A percentile compares a stretch with the other conserved stretches of the same genome.
Conservation (phyloP, 202 grass and related monocot species). For the Panicum hallii region DNA sequence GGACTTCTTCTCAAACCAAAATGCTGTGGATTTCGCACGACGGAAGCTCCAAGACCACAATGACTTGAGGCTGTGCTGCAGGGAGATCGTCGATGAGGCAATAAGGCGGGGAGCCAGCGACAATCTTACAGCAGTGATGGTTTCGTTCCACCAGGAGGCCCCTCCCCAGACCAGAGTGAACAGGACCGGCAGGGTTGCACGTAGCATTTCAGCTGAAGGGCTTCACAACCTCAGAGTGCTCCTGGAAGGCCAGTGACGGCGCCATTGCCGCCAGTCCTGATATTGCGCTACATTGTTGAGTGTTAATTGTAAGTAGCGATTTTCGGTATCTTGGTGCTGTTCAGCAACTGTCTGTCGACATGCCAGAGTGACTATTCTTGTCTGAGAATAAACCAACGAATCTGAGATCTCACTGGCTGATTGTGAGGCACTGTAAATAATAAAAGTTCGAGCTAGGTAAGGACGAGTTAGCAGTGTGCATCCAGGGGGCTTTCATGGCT, state of each 20-base stretch:
- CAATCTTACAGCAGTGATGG: constrained; percentile 80
- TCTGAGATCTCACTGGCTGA: constrained; percentile 42
- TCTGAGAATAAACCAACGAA: constrained; percentile 50
- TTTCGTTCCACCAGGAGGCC: constrained; percentile 79
- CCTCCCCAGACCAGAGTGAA: constrained; percentile 50
- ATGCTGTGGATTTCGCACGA: constrained; percentile 76
- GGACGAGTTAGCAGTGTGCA: constrained; percentile 47
- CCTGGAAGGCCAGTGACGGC: constrained; percentile 60
- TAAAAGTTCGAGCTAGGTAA: constrained; percentile 44
- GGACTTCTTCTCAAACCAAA: constrained; percentile 94
- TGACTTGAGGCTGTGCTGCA: constrained; percentile 72
- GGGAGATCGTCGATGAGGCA: constrained; percentile 77
- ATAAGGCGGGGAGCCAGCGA: constrained; percentile 58
- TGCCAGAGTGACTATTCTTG: constrained; percentile 33
- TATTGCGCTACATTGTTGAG: constrained; percentile 53
- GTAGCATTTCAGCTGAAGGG: constrained; percentile 78
- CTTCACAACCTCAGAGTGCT: constrained; percentile 66
- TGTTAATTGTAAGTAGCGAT: constrained; percentile 60
- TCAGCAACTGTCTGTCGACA: constrained; percentile 51
- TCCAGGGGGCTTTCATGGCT: constrained; percentile 67
- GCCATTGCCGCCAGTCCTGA: constrained; percentile 14
- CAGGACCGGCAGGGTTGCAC: constrained; percentile 41
- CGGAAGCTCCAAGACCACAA: constrained; percentile 82
- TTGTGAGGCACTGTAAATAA: constrained; percentile 67
- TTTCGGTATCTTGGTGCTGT: constrained; percentile 51